These are phyloP conservation scores for Candida insectorum DNA, from an alignment of 805 yeast genomes.

Conservation along the genomic window DNA sequence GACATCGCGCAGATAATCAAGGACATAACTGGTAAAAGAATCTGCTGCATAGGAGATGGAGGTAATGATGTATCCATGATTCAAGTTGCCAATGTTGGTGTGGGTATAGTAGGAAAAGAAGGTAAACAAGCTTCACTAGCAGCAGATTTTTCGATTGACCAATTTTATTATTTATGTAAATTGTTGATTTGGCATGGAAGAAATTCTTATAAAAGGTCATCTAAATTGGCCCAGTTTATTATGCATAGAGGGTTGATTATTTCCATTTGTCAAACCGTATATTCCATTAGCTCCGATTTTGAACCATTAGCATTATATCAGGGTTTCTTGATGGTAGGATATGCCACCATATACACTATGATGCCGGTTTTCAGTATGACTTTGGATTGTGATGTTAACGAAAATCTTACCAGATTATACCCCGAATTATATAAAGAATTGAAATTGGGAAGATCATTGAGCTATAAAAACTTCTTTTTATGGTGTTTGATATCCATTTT, in stretches of 20 bases:
- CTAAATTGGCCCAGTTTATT: slow-evolving; percentile 91
- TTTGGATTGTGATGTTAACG: slow-evolving; percentile 86
- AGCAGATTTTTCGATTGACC: slow-evolving; percentile 92
- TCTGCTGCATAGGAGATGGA: slow-evolving; percentile 98
- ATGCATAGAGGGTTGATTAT: slow-evolving; percentile 94
- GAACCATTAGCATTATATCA: slow-evolving; percentile 94
- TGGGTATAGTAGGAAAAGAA: slow-evolving; percentile 98
- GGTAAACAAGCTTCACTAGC: slow-evolving; percentile 97
- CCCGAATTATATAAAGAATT: slow-evolving; percentile 95
- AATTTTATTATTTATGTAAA: slow-evolving; percentile 84
- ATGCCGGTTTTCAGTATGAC: slow-evolving; percentile 95
- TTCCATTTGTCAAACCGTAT: slow-evolving; percentile 93
- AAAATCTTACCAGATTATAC: slow-evolving; percentile 79
- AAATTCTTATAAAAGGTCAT: slow-evolving; percentile 92
- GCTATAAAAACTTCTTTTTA: slow-evolving; percentile 81
- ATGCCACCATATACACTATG: slow-evolving; percentile 96
- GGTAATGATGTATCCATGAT: slow-evolving; percentile 99
- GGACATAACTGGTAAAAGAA: slow-evolving; percentile 78
- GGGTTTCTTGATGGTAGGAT: slow-evolving; percentile 98
- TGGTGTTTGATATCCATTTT: slow-evolving; percentile 90
- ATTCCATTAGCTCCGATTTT: slow-evolving; percentile 77
- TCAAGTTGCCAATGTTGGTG: slow-evolving; percentile 98
- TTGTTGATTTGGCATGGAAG: slow-evolving; percentile 96
- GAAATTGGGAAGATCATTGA: slow-evolving; percentile 81
- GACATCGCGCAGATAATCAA: slow-evolving; percentile 85